Evolutionary conservation across 495 filamentous ascomycete species (phyloP).

Genomic region (Neurospora sp.): DNA sequence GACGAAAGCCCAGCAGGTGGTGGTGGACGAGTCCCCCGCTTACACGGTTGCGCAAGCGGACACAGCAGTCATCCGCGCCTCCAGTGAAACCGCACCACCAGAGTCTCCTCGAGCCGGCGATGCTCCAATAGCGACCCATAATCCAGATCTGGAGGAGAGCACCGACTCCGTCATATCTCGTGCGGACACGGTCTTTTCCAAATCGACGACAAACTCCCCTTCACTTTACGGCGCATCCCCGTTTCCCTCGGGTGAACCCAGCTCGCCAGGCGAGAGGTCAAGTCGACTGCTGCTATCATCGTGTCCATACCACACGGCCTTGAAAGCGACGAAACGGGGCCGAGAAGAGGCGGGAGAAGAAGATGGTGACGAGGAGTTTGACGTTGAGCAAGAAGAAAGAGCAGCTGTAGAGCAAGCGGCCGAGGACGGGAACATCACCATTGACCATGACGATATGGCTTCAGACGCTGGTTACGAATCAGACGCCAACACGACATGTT

Average conservation of each 20-base stretch:
- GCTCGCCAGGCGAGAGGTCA: background rate
- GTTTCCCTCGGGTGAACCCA: background rate
- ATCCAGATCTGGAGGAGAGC: slow-evolving; percentile 2
- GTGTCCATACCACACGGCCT: background rate
- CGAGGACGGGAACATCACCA: slow-evolving; percentile 22
- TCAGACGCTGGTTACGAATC: slow-evolving; percentile 39
- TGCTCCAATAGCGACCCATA: background rate
- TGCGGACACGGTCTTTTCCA: slow-evolving; percentile 2
- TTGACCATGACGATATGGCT: slow-evolving; percentile 20
- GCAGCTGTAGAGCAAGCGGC: slow-evolving; percentile 16
- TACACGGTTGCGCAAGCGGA: background rate
- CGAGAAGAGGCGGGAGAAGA: background rate
- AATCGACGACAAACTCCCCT: slow-evolving; percentile 4
- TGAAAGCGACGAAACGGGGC: background rate
- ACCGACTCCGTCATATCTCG: background rate
- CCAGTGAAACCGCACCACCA: background rate
- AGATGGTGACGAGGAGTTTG: slow-evolving; percentile 4
- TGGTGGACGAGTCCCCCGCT: background rate
- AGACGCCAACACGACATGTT: slow-evolving; percentile 26
- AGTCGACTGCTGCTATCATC: background rate
- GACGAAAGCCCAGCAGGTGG: background rate
- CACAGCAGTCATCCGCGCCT: background rate
- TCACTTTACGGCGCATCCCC: slow-evolving; percentile 2
- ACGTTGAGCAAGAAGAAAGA: slow-evolving; percentile 10
- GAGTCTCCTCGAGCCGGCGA: background rate